A percentile compares a stretch with the other conserved stretches of the same genome.
Evolutionary conservation across 805 yeast genomes (phyloP).

Genomic region (Spathaspora boniae): DNA sequence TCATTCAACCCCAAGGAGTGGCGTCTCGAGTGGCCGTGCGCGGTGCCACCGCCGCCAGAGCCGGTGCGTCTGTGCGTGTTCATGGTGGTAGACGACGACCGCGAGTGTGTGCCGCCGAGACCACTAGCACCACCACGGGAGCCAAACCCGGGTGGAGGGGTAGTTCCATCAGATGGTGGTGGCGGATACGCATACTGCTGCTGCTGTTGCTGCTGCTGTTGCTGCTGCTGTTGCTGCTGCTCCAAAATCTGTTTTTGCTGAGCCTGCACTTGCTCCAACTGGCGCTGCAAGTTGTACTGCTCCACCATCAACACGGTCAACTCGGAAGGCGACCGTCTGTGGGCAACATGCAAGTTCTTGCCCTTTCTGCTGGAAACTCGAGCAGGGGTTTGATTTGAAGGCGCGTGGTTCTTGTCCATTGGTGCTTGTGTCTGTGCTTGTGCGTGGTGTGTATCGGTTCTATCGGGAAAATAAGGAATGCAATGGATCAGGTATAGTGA

Average conservation of each 20-base stretch:
- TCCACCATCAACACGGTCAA: constrained; percentile 91
- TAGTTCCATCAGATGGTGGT: constrained; percentile 1
- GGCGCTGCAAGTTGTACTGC: constrained; percentile 85
- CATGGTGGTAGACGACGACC: constrained; percentile 25
- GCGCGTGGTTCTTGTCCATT: no score
- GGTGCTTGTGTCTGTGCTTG: no score
- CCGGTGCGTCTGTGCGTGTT: constrained; percentile 35
- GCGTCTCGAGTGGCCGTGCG: constrained; percentile 79
- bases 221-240: constrained; percentile 61
- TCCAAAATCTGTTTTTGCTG: constrained; percentile 87
- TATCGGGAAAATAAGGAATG: no score
- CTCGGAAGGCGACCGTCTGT: constrained; percentile 93
- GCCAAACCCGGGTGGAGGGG: constrained; percentile 18
- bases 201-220: constrained; percentile 15
- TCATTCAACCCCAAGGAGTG: constrained; percentile 90
- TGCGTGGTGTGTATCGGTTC: no score
- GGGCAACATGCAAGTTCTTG: constrained; percentile 79
- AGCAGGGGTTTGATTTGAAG: neutral
- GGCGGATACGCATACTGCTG: constrained; percentile 8
- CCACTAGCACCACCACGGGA: constrained; percentile 2
- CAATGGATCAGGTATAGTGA: no score
- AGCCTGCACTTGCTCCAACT: constrained; percentile 84
- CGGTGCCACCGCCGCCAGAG: constrained; percentile 28
- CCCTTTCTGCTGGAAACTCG: constrained; percentile 7
- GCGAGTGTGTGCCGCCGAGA: constrained; percentile 25